Evolutionary conservation across 2,329 filamentous ascomycete genomes (phyloP), one percentile per base, ranked within the genome.

Genomic region (Aplosporella prunicola): DNA sequence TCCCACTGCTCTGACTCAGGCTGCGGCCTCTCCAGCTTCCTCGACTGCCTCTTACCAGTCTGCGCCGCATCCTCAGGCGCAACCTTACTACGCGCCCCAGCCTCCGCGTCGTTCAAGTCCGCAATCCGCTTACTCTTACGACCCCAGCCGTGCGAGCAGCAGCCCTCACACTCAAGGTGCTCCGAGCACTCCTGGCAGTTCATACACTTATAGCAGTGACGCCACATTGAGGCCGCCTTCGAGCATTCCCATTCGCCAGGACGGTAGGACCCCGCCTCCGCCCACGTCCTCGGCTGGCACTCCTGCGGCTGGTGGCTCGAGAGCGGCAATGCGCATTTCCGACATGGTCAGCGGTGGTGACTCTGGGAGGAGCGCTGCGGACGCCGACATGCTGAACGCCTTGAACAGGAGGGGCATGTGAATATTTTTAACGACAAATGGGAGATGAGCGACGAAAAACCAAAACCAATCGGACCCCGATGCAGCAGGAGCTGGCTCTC

Each of bases 21-120:
- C 56, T 56, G 61, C 60, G 51, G 55, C 51, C 43, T 63, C 60
- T 56, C 64, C 61, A 57, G 58, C 61, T 47, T 60, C 58, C 40
- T 62, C 62, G 32, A 50, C 51, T 43, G 47, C 57, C 14, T 58
- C 60, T 5, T 65, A 62, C 48, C 51, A 61, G 28, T 54, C 58
- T 39, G 55, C 53, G 14, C 53, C 49, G 27, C 53, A 56, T 22
- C 45, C 33, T 38, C 42, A 42, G 39, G 51, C 45, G 36, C 55
- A 59, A 37, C 61, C 62, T 20, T 66, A 66, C 49, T 63, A 65
- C 47, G 46, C 51, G 35, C 42, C 52, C 10, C 55, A 55, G 36
- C 57, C 58, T 17, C 58, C 57, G 16, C 57, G 60, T 37, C 58
- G 61, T 45, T 47, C 49, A n/a, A 63, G 61, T 27, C 62, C 62